Percentiles rank a stretch among this genome's conserved stretches.
phyloP scores from a whole-genome alignment of 768 basidiomycete genomes.

The Lyophyllum decastes region DNA sequence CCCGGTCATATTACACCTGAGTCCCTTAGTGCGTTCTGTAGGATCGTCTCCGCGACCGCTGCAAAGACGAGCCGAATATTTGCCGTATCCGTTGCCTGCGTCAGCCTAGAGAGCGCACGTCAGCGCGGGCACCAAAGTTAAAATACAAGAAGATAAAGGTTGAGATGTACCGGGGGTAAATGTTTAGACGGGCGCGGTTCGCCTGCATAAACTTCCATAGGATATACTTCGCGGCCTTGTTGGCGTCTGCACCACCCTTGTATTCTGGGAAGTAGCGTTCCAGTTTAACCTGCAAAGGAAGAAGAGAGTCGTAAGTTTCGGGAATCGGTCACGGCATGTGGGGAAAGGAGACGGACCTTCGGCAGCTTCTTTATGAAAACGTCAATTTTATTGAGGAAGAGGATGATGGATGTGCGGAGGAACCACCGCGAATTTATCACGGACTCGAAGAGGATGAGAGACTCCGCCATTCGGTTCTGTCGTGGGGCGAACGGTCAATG shows the following conservation, averaged over 20 bases:
- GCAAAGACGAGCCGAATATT: constrained; percentile 58
- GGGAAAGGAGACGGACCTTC: constrained; percentile 29
- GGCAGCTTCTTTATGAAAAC: constrained; percentile 89
- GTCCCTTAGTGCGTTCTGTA: constrained; percentile 77
- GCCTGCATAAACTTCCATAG: constrained; percentile 96
- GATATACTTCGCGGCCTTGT: constrained; percentile 93
- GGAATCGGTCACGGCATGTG: background rate
- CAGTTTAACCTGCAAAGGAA: constrained; percentile 65
- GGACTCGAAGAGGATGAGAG: constrained; percentile 85
- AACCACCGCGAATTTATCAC: constrained; percentile 96
- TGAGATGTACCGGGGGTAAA: constrained; percentile 88
- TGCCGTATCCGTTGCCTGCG: no score
- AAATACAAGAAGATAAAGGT: background rate
- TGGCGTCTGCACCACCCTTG: constrained; percentile 84
- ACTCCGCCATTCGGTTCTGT: constrained; percentile 93
- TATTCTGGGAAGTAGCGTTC: constrained; percentile 86
- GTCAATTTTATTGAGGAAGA: constrained; percentile 95
- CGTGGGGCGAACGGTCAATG: background rate
- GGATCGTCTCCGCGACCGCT: constrained; percentile 79
- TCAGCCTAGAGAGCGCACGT: no score
- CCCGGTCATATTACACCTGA: no score
- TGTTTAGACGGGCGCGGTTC: constrained; percentile 77
- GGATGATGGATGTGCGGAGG: constrained; percentile 85
- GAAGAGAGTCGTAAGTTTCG: no score
- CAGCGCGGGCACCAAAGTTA: no score